Base-by-base conservation (phyloP, 257 asterid species). In the Solanum bukasovii region DNA sequence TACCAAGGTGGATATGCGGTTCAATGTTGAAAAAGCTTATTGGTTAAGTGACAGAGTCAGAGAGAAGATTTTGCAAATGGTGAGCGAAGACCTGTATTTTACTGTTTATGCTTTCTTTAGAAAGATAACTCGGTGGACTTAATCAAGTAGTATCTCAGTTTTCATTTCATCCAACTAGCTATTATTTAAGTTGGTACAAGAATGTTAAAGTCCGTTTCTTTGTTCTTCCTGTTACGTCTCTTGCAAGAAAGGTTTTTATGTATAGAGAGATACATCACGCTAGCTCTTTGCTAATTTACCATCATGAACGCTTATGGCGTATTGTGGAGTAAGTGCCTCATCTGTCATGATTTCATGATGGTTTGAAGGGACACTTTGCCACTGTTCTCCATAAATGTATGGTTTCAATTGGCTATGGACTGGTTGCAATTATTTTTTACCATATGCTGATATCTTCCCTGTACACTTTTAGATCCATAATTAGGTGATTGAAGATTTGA, bases 1-100 rank as follows among this genome's bases (percentile, higher is more conserved):
- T 92, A 93, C 98, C 89, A 97, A 94, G 95, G 96, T 97, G 87
- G 99, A 97, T 91, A 97, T 97, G 99, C 96, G 98, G 87, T 97
- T 97, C 89, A 95, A 94, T 92, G 98, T 96, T 33, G 90, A 90
- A 89, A 88, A 90, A 85, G 99, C 99, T 3, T 79, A 46, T 75
- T 97, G 99, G 98, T 89, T 97, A 85, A 93, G 91, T 87, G 99
- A 96, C 74, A 92, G 96, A 91, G 96, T 96, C 87, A 92, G 94
- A 88, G 96, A 94, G 87, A 95, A 93, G 87, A 97, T 97, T 87
- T 86, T 97, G 94, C 98, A 93, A 89, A 94, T 91, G 98, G 99
- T 97, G 73, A 89, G 95, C 75, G 72, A 46, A 71, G 88, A 87
- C 84, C 73, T 59, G 7, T 73, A 61, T 75, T 89, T 83, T 46